Percentiles rank a stretch among this genome's conserved stretches.
phyloP scores from a whole-genome alignment of 2,329 filamentous ascomycete species.

The Diplodia mutila region DNA sequence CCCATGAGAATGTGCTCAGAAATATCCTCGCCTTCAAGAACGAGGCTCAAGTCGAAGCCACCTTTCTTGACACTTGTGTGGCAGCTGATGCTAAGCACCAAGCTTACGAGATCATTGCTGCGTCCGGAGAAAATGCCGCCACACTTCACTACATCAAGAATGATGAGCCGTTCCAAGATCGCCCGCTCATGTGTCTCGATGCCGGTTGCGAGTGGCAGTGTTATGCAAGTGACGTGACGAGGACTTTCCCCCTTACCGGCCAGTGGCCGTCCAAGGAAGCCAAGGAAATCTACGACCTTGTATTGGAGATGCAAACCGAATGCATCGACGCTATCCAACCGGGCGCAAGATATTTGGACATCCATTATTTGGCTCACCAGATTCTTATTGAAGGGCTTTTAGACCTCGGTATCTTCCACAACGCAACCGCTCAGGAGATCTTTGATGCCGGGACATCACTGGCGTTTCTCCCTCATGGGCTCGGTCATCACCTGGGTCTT shows the following conservation, averaged over 20 bases:
- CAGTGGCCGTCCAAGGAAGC: conserved; percentile 69
- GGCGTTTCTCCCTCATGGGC: conserved; percentile 88
- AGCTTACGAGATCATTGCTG: conserved; percentile 88
- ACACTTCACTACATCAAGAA: conserved; percentile 88
- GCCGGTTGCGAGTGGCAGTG: conserved; percentile 83
- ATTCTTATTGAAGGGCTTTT: conserved; percentile 74
- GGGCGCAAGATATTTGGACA: conserved; percentile 69
- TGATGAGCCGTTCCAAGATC: conserved; percentile 66
- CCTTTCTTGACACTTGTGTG: conserved; percentile 74
- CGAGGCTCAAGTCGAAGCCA: conserved; percentile 81
- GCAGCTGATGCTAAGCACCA: conserved; percentile 73
- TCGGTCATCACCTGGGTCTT: conserved; percentile 90
- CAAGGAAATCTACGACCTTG: conserved; percentile 73
- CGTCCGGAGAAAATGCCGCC: conserved; percentile 77
- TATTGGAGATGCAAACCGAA: conserved; percentile 77
- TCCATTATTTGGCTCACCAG: conserved; percentile 73
- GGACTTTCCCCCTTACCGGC: conserved; percentile 79
- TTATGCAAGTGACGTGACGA: conserved; percentile 89
- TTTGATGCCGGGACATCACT: conserved; percentile 78
- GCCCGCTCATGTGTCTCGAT: conserved; percentile 80
- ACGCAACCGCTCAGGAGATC: conserved; percentile 69
- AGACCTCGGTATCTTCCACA: conserved; percentile 70
- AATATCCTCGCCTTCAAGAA: conserved; percentile 67
- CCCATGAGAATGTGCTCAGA: conserved; percentile 72
- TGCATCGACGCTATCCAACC: conserved; percentile 72